Conservation (phyloP, 2,329 filamentous ascomycete genomes). For the Cytospora paraplurivora region DNA sequence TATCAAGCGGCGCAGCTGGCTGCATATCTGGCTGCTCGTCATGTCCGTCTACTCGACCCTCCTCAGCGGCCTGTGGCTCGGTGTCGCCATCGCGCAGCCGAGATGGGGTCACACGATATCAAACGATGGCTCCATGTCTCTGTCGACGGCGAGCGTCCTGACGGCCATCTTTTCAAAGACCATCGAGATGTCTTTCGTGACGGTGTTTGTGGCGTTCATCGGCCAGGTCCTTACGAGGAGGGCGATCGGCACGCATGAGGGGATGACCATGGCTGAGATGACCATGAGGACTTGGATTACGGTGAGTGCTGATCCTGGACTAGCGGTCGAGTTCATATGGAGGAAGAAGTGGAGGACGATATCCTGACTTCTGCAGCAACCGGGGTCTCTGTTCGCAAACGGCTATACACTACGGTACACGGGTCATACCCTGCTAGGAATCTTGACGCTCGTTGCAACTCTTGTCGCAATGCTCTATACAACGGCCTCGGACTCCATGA, state of each 20-base stretch:
- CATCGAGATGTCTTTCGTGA: constrained; percentile 77
- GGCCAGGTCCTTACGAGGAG: constrained; percentile 74
- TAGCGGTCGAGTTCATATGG: not conserved
- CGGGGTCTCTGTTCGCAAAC: constrained; percentile 72
- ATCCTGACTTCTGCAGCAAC: constrained; percentile 47
- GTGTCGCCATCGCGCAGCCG: constrained; percentile 62
- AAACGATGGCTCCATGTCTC: constrained; percentile 54
- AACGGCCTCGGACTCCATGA: constrained; percentile 73
- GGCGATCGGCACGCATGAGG: constrained; percentile 58
- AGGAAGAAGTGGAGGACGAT: not conserved
- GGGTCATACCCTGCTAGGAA: constrained; percentile 63
- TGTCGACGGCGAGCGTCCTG: constrained; percentile 66
- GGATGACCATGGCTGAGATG: constrained; percentile 59
- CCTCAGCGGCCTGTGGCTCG: constrained; percentile 67
- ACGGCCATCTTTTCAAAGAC: constrained; percentile 73
- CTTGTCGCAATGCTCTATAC: constrained; percentile 73
- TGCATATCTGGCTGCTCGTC: constrained; percentile 49
- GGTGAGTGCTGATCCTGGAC: constrained; percentile 32
- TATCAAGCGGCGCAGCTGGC: constrained; percentile 43
- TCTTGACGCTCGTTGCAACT: constrained; percentile 64
- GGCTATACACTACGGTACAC: constrained; percentile 67
- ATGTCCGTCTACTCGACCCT: constrained; percentile 65
- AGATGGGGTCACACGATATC: constrained; percentile 62
- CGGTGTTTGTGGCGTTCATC: constrained; percentile 72
- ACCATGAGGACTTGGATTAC: constrained; percentile 76